Conservation (phyloP, 176 grass and related monocot species). For the Paspalum vaginatum region DNA sequence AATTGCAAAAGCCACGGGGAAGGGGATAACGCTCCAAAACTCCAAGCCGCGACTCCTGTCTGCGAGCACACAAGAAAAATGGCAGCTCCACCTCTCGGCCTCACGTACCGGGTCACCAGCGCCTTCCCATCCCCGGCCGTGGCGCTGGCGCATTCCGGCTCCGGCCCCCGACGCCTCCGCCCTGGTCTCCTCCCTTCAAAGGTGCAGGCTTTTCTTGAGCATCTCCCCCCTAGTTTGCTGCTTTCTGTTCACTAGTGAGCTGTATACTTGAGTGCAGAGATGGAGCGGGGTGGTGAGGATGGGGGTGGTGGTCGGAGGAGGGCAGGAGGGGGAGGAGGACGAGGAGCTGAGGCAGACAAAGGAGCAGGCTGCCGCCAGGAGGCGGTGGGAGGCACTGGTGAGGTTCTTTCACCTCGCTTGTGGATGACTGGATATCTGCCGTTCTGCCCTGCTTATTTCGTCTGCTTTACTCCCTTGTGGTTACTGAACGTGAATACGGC, state of each 20-base stretch:
- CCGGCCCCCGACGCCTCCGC: background rate
- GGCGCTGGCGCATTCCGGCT: conserved; percentile 18
- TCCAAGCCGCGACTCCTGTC: background rate
- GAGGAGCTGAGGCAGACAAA: conserved; percentile 81
- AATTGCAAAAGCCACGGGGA: conserved; percentile 38
- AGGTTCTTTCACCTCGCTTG: conserved; percentile 23
- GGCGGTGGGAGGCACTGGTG: conserved; percentile 90
- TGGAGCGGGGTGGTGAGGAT: conserved; percentile 60
- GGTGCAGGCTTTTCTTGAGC: background rate
- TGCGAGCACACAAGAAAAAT: conserved; percentile 5
- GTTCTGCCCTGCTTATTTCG: conserved; percentile 3
- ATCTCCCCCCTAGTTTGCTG: background rate
- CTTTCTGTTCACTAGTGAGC: background rate
- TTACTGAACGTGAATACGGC: background rate
- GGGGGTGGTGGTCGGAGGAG: conserved; percentile 60
- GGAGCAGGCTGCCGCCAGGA: conserved; percentile 89
- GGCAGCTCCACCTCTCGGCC: conserved; percentile 47
- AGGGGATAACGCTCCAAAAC: conserved; percentile 49
- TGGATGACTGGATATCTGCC: background rate
- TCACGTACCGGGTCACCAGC: conserved; percentile 20
- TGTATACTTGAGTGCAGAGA: conserved; percentile 34
- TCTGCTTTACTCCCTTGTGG: background rate
- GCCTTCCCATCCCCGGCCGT: background rate
- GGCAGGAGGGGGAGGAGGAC: conserved; percentile 66
- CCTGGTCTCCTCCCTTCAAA: conserved; percentile 33